Base-by-base conservation (phyloP, 345 rosid species). In the Adansonia digitata region DNA sequence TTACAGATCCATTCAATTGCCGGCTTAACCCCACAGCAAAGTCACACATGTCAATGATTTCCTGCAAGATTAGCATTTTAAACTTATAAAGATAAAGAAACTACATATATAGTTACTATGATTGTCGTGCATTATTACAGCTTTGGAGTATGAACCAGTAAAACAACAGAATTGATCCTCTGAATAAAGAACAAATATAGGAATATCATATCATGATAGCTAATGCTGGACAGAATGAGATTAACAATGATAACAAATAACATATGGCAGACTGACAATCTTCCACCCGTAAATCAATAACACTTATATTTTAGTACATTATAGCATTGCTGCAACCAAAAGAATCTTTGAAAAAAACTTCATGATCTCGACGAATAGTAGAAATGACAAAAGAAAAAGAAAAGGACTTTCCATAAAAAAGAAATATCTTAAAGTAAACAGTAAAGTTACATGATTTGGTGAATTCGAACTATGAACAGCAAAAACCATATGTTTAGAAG, bases 31-130 rank as follows among this genome's bases (percentile, higher is more conserved):
- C 98, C 81, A 93, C 98, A 65, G 94, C 84, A 81, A 91, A 95
- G 82, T 95, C 98, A 80, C 99, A 95, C 99, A 93, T 93, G 82
- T 95, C 99, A 79, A 95, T 89, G 4, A 95, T 83, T 88, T 93
- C 99, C 99, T 93, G 92, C 84, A 83, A 81, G 26, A 31, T 65
- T 59, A 59, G 63, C 43, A 53, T 61, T 49, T 37, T 35, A 43
- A 15, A 11, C 7, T 75, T 56, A 75, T 37, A 67, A 56, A 42
- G 31, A n/a, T 37, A 42, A 48, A 71, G n/a, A 13, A 6, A 13
- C 15, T 24, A 2, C 26, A 43, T 15, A 11, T 55, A 43, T 5
- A 11, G 59, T 12, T 24, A 15, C 11, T 15, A 43, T 71, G 27
- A 27, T 29, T 22, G 12, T 56, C 29, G 20, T 61, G 31, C 37